These are phyloP conservation scores for Umbelopsis vinacea DNA, from an alignment of 192 early-diverging fungal genomes.

Conservation along the genomic window DNA sequence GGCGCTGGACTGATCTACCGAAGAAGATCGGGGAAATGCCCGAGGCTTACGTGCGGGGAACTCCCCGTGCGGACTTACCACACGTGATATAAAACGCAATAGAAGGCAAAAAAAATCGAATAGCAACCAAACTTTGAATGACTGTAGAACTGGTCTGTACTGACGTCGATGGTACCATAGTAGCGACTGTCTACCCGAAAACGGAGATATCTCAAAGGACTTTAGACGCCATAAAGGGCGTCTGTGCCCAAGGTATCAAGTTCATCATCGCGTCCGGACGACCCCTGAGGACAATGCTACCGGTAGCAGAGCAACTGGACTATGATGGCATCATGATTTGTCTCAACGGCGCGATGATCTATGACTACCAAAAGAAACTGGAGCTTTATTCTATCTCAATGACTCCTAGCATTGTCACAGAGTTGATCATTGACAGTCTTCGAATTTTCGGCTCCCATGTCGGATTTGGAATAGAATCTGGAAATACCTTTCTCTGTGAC, in stretches of 20 bases:
- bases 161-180: constrained; percentile 12
- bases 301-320: neutral
- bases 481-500: neutral
- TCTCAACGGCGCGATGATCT: neutral
- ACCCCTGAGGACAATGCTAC: constrained; percentile 1
- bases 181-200: neutral
- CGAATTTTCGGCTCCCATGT: neutral
- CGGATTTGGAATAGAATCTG: constrained; percentile 1
- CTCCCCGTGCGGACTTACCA: constrained; percentile 11
- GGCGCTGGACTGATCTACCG: neutral
- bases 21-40: neutral
- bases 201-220: neutral
- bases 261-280: neutral
- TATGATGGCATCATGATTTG: constrained; percentile 1
- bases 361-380: neutral
- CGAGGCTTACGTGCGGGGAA: neutral
- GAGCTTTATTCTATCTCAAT: neutral
- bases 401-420: neutral
- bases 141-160: neutral
- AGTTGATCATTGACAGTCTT: neutral
- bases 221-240: neutral
- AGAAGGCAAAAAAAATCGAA: neutral
- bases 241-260: neutral
- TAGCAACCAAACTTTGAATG: neutral
- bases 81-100: neutral